These are phyloP conservation scores for Candida vaughaniae DNA, from an alignment of 805 yeast genomes.

Conservation along the genomic window DNA sequence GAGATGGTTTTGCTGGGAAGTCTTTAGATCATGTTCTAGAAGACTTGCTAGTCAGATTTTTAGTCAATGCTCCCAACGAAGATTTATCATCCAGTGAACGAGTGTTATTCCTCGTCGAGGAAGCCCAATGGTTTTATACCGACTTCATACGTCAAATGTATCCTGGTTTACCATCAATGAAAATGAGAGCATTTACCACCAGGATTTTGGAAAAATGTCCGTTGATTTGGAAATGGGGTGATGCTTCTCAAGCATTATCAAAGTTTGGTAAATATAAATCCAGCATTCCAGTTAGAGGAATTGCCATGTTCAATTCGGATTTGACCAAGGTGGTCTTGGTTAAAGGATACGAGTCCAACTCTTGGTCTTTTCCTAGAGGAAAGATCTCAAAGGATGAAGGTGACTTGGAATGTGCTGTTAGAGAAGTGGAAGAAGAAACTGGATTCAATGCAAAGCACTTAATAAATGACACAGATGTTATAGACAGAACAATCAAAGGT, in stretches of 20 bases:
- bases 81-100: constrained; percentile 80
- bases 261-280: constrained; percentile 83
- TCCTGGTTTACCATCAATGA: constrained; percentile 72
- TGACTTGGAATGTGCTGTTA: constrained; percentile 82
- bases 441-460: constrained; percentile 79
- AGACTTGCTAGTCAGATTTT: constrained; percentile 85
- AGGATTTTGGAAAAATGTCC: constrained; percentile 70
- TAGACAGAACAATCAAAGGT: constrained; percentile 79
- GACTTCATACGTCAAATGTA: constrained; percentile 76
- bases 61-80: constrained; percentile 88
- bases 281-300: constrained; percentile 94
- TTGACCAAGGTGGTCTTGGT: constrained; percentile 75
- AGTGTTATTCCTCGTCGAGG: constrained; percentile 91
- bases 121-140: constrained; percentile 96
- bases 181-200: constrained; percentile 73
- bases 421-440: constrained; percentile 93
- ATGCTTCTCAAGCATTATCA: constrained; percentile 73
- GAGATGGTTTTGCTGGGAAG: constrained; percentile 56
- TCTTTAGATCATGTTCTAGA: constrained; percentile 74
- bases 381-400: constrained; percentile 91
- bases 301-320: constrained; percentile 74
- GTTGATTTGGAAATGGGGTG: constrained; percentile 79
- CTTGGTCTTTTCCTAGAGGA: constrained; percentile 97
- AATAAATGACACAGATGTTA: constrained; percentile 66
- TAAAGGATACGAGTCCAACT: constrained; percentile 72